Conservation (phyloP, 2,329 filamentous ascomycete species). For the Fonsecaea pedrosoi region DNA sequence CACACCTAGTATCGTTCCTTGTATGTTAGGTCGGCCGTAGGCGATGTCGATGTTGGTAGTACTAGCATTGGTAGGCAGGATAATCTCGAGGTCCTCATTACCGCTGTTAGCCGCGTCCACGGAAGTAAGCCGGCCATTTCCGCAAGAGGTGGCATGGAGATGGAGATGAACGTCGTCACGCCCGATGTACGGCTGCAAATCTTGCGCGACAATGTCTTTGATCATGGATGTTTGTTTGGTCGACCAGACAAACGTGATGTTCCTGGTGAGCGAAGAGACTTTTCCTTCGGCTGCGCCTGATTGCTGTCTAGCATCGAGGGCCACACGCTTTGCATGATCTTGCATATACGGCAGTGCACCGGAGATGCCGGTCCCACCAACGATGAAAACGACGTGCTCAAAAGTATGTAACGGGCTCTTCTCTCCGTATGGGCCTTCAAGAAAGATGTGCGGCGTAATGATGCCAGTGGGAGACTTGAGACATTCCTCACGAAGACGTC, state of each 20-base stretch:
- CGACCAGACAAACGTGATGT: conserved; percentile 48
- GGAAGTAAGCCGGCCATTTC: background rate
- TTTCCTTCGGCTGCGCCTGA: background rate
- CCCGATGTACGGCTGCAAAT: conserved; percentile 41
- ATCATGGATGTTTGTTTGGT: conserved; percentile 45
- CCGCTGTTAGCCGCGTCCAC: background rate
- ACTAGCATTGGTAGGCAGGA: background rate
- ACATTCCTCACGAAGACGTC: conserved; percentile 51
- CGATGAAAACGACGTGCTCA: conserved; percentile 61
- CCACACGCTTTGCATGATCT: conserved; percentile 29
- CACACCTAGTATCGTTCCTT: conserved; percentile 44
- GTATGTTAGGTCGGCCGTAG: conserved; percentile 50
- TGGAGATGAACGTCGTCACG: conserved; percentile 44
- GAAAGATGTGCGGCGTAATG: conserved; percentile 48
- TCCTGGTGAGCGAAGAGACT: conserved; percentile 34
- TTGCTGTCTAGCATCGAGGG: background rate
- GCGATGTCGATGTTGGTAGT: conserved; percentile 40
- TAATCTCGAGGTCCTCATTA: conserved; percentile 14
- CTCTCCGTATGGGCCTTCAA: conserved; percentile 61
- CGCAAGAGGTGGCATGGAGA: conserved; percentile 42
- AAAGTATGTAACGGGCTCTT: conserved; percentile 51
- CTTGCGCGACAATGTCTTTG: conserved; percentile 40
- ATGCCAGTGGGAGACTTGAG: conserved; percentile 39
- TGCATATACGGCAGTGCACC: conserved; percentile 56
- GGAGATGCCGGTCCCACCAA: conserved; percentile 44